phyloP scores from a whole-genome alignment of 169 alveolate genomes.

The Theileria annulata region DNA sequence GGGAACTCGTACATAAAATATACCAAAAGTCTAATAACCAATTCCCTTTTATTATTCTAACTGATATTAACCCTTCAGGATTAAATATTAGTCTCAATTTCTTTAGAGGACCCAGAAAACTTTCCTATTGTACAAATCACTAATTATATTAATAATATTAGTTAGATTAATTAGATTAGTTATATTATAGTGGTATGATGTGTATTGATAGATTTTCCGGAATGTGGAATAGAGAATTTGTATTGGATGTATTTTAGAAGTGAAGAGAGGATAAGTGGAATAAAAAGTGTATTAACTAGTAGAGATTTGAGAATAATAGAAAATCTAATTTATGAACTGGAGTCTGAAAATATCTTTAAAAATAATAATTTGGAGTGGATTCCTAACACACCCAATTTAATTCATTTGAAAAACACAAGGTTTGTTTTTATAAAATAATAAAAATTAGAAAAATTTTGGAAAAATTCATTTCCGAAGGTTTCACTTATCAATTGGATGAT shows the following conservation, averaged over 20 bases:
- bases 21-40: slow-evolving; percentile 1
- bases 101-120: neutral
- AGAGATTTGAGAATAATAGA: neutral
- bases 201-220: neutral
- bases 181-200: neutral
- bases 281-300: neutral
- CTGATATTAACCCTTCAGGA: slow-evolving; percentile 33
- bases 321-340: neutral
- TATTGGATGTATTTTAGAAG: neutral
- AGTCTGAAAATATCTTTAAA: neutral
- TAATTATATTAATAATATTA: neutral
- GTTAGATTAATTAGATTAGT: neutral
- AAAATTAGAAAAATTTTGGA: neutral
- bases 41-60: slow-evolving; percentile 24
- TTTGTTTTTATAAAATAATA: neutral
- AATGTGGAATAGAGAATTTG: neutral
- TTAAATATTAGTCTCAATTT: slow-evolving; percentile 24
- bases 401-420: neutral
- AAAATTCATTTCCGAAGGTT: slow-evolving; percentile 1
- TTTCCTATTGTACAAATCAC: slow-evolving; percentile 8
- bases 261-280: neutral
- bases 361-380: neutral
- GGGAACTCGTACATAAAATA: slow-evolving; percentile 21
- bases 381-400: slow-evolving; percentile 1
- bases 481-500: slow-evolving; percentile 3